Evolutionary conservation across 2,329 filamentous ascomycete species (phyloP).

Genomic region (Fusarium liriodendri): DNA sequence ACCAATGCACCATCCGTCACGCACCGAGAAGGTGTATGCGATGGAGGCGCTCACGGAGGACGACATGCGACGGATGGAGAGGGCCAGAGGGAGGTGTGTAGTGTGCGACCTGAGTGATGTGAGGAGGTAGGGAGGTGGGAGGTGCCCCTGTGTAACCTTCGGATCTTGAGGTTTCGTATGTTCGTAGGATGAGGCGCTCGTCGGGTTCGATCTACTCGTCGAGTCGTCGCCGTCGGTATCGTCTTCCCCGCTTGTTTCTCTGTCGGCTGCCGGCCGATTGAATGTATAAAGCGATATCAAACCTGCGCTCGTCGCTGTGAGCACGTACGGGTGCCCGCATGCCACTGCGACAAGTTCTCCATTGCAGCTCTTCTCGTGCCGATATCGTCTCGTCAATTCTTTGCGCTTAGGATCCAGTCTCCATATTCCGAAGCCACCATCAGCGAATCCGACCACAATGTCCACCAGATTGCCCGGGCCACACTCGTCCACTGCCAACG

Average conservation of each 20-base stretch:
- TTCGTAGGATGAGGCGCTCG: neutral
- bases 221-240: neutral
- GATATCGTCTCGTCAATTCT: conserved; percentile 63
- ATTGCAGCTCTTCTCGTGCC: conserved; percentile 70
- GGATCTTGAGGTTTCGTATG: neutral
- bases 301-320: conserved; percentile 81
- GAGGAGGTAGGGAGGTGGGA: conserved; percentile 62
- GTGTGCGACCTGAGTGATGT: conserved; percentile 85
- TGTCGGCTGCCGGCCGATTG: conserved; percentile 39
- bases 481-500: conserved; percentile 73
- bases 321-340: conserved; percentile 77
- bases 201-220: neutral
- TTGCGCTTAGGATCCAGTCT: conserved; percentile 60
- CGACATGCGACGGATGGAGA: conserved; percentile 80
- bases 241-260: conserved; percentile 6
- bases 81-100: conserved; percentile 79
- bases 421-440: conserved; percentile 80
- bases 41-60: conserved; percentile 81
- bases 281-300: conserved; percentile 82
- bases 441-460: conserved; percentile 75
- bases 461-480: conserved; percentile 60
- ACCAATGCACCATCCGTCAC: conserved; percentile 87
- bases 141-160: neutral
- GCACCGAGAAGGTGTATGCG: conserved; percentile 84
- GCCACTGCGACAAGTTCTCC: conserved; percentile 78